Conservation (phyloP, 2,329 filamentous ascomycete species). For the Parastagonospora nodorum region DNA sequence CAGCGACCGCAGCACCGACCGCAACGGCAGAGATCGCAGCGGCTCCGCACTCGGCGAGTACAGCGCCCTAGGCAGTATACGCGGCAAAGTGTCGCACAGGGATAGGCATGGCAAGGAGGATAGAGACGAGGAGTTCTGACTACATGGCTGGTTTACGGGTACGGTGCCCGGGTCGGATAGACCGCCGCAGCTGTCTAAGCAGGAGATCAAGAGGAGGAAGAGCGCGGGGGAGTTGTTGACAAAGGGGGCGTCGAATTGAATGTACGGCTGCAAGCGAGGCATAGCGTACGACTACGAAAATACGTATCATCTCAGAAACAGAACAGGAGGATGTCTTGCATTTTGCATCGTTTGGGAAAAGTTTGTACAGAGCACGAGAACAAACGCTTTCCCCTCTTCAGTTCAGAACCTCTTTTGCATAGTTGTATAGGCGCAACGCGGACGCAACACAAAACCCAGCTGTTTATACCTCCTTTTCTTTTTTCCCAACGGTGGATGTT, state of each 20-base stretch:
- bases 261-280: no score
- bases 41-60: conserved; percentile 26
- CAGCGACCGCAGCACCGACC: conserved; percentile 20
- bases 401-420: no score
- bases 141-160: conserved; percentile 45
- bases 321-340: background rate
- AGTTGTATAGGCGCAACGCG: no score
- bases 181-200: conserved; percentile 14
- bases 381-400: no score
- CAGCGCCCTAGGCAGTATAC: conserved; percentile 11
- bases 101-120: conserved; percentile 7
- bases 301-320: no score
- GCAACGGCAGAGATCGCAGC: conserved; percentile 18
- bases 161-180: conserved; percentile 4
- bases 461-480: no score
- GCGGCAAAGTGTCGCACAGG: conserved; percentile 9
- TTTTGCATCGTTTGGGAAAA: no score
- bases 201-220: conserved; percentile 36
- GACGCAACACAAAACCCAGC: no score
- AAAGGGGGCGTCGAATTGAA: conserved; percentile 3
- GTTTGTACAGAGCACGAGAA: no score
- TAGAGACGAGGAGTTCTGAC: conserved; percentile 39
- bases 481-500: no score
- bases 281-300: no score
- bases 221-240: conserved; percentile 37